Evolutionary conservation across 2,329 filamentous ascomycete genomes (phyloP).

Genomic region (Fusarium subtropicale): DNA sequence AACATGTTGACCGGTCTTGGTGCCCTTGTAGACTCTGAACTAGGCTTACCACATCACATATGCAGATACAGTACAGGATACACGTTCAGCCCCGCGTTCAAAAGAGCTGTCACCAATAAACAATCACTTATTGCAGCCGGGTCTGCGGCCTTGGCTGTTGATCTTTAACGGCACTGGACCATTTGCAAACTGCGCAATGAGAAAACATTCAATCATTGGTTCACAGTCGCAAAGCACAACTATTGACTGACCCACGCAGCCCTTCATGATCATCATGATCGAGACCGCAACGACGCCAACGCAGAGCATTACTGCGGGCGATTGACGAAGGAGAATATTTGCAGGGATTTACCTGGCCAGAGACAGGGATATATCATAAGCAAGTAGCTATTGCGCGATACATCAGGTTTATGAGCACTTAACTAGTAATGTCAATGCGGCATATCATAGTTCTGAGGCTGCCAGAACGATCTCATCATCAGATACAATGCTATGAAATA

Average conservation of each 20-base stretch:
- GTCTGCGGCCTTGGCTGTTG: background rate
- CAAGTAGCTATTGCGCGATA: background rate
- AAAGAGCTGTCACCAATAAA: background rate
- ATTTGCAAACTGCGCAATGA: background rate
- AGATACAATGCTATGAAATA: background rate
- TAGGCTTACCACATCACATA: conserved; percentile 8
- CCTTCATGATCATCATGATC: background rate
- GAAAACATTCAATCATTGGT: background rate
- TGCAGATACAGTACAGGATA: background rate
- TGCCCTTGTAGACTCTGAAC: background rate
- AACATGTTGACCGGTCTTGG: conserved; percentile 19
- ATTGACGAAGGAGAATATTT: background rate
- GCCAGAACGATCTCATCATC: background rate
- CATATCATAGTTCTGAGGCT: no score
- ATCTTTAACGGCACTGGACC: background rate
- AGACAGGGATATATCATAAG: background rate
- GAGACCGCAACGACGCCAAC: conserved; percentile 4
- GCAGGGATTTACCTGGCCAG: background rate
- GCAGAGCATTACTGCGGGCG: background rate
- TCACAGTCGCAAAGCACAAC: background rate
- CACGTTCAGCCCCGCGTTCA: conserved; percentile 13
- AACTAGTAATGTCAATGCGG: background rate
- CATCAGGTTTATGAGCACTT: background rate
- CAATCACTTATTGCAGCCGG: background rate
- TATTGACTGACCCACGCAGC: background rate